A percentile compares a stretch with the other conserved stretches of the same genome.
Evolutionary conservation across 1,284 basidiomycete species (phyloP).

Genomic region (Nidula niveotomentosa): DNA sequence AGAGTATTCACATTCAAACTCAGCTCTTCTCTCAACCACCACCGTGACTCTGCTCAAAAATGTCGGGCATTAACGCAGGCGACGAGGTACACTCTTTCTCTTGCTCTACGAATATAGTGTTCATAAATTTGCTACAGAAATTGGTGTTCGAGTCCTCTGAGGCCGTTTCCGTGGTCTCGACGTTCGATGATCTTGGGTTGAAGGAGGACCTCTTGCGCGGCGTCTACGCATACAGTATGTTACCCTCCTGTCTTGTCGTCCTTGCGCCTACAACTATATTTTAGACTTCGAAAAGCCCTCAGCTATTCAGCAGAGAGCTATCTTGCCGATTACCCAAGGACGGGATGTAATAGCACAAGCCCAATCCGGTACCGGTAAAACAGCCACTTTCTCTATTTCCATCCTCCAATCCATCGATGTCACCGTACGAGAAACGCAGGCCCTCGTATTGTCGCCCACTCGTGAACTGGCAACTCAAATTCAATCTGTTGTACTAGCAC

Average conservation of each 20-base stretch:
- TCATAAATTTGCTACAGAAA: constrained; percentile 55
- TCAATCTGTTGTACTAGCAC: constrained; percentile 95
- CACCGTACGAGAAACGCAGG: constrained; percentile 94
- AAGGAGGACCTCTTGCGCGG: constrained; percentile 97
- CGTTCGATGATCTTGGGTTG: constrained; percentile 91
- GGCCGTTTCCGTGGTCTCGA: constrained; percentile 83
- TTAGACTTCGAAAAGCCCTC: constrained; percentile 99
- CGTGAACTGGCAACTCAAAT: constrained; percentile 97
- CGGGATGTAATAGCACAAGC: constrained; percentile 98
- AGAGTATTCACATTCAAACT: constrained; percentile 44
- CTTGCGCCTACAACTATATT: constrained; percentile 2
- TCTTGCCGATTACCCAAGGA: constrained; percentile 92
- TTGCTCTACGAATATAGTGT: background rate
- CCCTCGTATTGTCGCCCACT: constrained; percentile 92
- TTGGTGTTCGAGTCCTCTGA: constrained; percentile 98
- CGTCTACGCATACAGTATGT: constrained; percentile 98
- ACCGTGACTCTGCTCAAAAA: constrained; percentile 42
- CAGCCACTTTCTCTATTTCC: constrained; percentile 96
- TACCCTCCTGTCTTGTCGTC: constrained; percentile 3
- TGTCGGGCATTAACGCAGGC: constrained; percentile 77
- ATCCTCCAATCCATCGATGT: constrained; percentile 97
- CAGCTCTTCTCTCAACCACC: constrained; percentile 41
- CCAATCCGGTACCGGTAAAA: constrained; percentile 99
- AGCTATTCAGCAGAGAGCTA: constrained; percentile 98
- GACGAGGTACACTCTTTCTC: constrained; percentile 56